phyloP scores from a whole-genome alignment of 768 basidiomycete genomes.

The Lactifluus rugatus region DNA sequence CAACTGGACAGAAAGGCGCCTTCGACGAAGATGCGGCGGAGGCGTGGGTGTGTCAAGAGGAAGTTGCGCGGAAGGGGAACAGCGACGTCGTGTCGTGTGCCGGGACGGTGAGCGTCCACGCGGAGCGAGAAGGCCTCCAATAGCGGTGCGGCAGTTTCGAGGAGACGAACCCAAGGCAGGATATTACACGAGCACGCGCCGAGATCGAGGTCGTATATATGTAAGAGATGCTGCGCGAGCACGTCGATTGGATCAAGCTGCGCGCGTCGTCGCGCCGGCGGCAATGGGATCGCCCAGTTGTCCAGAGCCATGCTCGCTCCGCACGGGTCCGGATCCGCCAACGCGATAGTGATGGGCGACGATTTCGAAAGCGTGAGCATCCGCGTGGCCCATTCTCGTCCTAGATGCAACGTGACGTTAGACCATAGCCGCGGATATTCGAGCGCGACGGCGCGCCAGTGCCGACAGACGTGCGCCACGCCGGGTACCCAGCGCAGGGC shows the following conservation, averaged over 20 bases:
- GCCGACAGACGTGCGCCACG: slow-evolving; percentile 10
- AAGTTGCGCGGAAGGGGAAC: slow-evolving; percentile 2
- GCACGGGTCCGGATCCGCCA: not conserved
- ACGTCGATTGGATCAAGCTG: slow-evolving; percentile 2
- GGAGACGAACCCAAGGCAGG: not conserved
- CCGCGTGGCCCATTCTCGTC: slow-evolving; percentile 4
- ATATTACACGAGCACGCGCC: not conserved
- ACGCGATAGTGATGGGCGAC: not conserved
- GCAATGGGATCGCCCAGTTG: not conserved
- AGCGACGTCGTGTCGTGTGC: not conserved
- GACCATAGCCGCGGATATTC: slow-evolving; percentile 10
- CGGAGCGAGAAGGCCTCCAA: not conserved
- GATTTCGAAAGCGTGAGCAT: slow-evolving; percentile 10
- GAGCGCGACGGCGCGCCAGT: slow-evolving; percentile 11
- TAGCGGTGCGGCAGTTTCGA: slow-evolving; percentile 3
- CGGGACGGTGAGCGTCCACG: not conserved
- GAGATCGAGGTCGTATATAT: slow-evolving; percentile 8
- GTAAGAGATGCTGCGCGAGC: slow-evolving; percentile 8
- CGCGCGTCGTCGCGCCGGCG: not conserved
- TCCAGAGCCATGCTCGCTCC: not conserved
- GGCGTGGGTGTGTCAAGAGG: slow-evolving; percentile 5
- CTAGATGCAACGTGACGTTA: not conserved
- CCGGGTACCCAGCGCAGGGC: slow-evolving; percentile 7
- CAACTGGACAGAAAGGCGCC: slow-evolving; percentile 1
- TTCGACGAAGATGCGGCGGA: not conserved